These are phyloP conservation scores for Polyrhizophydium stewartii DNA, from an alignment of 371 early-diverging fungal genomes.

Conservation along the genomic window DNA sequence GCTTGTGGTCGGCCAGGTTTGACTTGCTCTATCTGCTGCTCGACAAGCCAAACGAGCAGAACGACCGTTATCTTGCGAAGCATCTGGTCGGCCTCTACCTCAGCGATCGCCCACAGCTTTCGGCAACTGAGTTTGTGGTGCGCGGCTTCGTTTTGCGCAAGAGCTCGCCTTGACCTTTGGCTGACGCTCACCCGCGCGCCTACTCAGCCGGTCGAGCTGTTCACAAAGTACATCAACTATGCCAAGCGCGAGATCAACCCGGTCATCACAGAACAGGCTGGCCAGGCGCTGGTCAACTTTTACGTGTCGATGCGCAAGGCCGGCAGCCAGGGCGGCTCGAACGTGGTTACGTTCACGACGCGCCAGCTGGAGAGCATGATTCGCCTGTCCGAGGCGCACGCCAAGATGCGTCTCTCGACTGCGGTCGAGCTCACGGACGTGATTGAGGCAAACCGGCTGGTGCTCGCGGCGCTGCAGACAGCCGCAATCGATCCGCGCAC, in stretches of 20 bases:
- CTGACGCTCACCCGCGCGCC: too few species aligned
- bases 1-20: constrained; percentile 49
- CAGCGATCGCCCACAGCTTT: constrained; percentile 47
- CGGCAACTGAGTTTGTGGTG: constrained; percentile 1
- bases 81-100: constrained; percentile 85
- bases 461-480: constrained; percentile 90
- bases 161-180: too few species aligned
- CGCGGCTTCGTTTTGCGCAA: not conserved
- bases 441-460: constrained; percentile 64
- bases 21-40: constrained; percentile 94
- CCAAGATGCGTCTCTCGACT: constrained; percentile 72
- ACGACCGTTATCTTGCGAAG: constrained; percentile 82
- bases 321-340: constrained; percentile 59
- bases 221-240: constrained; percentile 89
- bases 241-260: constrained; percentile 84
- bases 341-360: constrained; percentile 95
- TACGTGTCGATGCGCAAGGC: constrained; percentile 90
- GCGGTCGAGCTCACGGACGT: constrained; percentile 55
- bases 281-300: constrained; percentile 65
- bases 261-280: constrained; percentile 59
- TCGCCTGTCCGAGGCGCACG: constrained; percentile 98
- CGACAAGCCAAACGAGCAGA: constrained; percentile 84
- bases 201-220: constrained; percentile 66
- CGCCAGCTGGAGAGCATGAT: constrained; percentile 99
- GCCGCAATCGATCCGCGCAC: constrained; percentile 98